Evolutionary conservation across 2,329 filamentous ascomycete genomes (phyloP).

Genomic region (Fusarium sp.): DNA sequence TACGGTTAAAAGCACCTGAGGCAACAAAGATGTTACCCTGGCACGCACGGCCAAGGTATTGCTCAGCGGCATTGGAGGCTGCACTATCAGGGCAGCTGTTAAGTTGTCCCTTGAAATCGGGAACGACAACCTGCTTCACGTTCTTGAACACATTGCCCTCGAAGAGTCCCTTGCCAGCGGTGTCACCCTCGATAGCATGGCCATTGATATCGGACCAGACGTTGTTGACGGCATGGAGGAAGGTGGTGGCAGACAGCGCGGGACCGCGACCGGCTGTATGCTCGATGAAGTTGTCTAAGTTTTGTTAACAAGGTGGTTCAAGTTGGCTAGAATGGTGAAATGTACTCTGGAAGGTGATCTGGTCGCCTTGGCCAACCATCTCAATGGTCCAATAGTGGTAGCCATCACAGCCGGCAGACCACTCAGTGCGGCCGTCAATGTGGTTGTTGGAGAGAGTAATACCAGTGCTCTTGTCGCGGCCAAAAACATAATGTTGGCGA

Average conservation of each 20-base stretch:
- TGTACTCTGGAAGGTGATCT: constrained; percentile 22
- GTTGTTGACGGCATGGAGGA: constrained; percentile 50
- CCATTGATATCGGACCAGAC: constrained; percentile 46
- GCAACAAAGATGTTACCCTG: constrained; percentile 25
- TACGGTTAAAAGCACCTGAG: constrained; percentile 13
- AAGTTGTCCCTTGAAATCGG: constrained; percentile 40
- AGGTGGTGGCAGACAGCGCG: constrained; percentile 44
- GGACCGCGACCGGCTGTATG: constrained; percentile 45
- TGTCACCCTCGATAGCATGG: constrained; percentile 46
- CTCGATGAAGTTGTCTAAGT: constrained; percentile 20
- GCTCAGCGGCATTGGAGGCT: constrained; percentile 21
- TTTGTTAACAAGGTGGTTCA: neutral
- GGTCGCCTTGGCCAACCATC: constrained; percentile 28
- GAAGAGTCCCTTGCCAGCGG: constrained; percentile 42
- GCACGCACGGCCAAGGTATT: constrained; percentile 25
- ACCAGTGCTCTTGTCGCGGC: constrained; percentile 43
- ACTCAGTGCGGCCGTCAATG: constrained; percentile 57
- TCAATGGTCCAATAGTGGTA: constrained; percentile 58
- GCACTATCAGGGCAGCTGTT: constrained; percentile 42
- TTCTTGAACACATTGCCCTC: constrained; percentile 46
- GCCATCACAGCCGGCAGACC: constrained; percentile 57
- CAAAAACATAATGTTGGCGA: constrained; percentile 35
- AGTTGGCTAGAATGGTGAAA: neutral
- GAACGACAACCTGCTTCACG: constrained; percentile 35
- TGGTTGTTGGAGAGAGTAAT: constrained; percentile 61